Conservation (phyloP, 2,329 filamentous ascomycete genomes). For the Talaromyces sp. region DNA sequence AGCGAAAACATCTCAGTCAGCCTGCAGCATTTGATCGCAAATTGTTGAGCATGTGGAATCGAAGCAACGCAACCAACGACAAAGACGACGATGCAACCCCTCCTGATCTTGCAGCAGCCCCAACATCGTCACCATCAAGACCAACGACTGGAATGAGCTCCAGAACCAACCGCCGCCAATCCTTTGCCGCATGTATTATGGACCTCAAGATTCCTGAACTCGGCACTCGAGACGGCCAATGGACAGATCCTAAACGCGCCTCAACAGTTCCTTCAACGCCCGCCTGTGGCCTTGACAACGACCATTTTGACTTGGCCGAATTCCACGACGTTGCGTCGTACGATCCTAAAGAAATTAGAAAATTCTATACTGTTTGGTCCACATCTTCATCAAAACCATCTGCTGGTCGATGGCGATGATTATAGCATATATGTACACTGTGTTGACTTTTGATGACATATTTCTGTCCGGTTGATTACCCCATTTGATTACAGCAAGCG, state of each 20-base stretch:
- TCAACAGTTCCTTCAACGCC: conserved; percentile 7
- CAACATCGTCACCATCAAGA: conserved; percentile 7
- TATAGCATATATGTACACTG: not conserved
- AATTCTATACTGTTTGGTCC: conserved; percentile 17
- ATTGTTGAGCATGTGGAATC: conserved; percentile 13
- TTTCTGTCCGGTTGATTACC: not conserved
- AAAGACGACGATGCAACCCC: not conserved
- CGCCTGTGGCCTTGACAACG: not conserved
- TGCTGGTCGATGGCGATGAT: conserved; percentile 17
- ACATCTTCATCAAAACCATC: conserved; percentile 16
- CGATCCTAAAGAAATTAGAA: conserved; percentile 19
- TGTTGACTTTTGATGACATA: not conserved
- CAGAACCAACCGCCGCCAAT: conserved; percentile 24
- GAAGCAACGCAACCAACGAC: not conserved
- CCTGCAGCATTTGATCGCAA: conserved; percentile 24
- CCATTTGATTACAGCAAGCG: conserved; percentile 11
- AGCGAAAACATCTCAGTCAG: conserved; percentile 27
- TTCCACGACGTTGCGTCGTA: conserved; percentile 20
- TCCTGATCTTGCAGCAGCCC: not conserved
- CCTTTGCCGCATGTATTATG: conserved; percentile 37
- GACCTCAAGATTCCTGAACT: conserved; percentile 35
- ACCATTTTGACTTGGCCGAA: conserved; percentile 6
- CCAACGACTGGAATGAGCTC: not conserved
- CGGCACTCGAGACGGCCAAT: conserved; percentile 24
- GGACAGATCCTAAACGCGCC: conserved; percentile 13